Percentiles rank a stretch among this genome's conserved stretches.
These are phyloP conservation scores for Yamadazyma insecticola DNA, from an alignment of 805 yeast species.

Conservation along the genomic window DNA sequence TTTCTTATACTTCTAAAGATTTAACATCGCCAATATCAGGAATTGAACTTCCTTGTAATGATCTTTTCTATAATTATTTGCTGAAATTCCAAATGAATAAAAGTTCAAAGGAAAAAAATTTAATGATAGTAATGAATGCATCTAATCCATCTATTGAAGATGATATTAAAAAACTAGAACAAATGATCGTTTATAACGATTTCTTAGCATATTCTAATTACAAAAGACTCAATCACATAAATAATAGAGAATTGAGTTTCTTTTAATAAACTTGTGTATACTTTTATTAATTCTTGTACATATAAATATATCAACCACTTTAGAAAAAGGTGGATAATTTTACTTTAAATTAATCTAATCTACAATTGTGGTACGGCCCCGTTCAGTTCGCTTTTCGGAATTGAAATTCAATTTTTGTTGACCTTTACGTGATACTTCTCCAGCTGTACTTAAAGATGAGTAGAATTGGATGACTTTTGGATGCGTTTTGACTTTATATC, in stretches of 20 bases:
- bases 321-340: no score
- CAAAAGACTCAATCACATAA: no score
- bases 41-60: constrained; percentile 1
- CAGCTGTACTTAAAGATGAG: constrained; percentile 37
- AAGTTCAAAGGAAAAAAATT: not conserved
- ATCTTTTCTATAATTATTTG: constrained; percentile 3
- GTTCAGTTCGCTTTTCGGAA: constrained; percentile 1
- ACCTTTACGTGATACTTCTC: constrained; percentile 15
- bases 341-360: no score
- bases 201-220: not conserved
- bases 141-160: not conserved
- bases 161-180: not conserved
- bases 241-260: no score
- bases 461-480: constrained; percentile 70
- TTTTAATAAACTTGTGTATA: no score
- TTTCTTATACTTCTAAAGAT: not conserved
- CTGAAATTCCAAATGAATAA: constrained; percentile 2
- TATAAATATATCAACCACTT: no score
- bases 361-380: no score
- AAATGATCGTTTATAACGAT: not conserved
- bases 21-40: constrained; percentile 1
- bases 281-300: no score
- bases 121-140: constrained; percentile 2
- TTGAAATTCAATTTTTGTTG: constrained; percentile 7
- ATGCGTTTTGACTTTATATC: constrained; percentile 62